Percentiles rank a stretch among this genome's conserved stretches.
Conservation (phyloP, 371 early-diverging fungal genomes). For the Mortierella sp. region DNA sequence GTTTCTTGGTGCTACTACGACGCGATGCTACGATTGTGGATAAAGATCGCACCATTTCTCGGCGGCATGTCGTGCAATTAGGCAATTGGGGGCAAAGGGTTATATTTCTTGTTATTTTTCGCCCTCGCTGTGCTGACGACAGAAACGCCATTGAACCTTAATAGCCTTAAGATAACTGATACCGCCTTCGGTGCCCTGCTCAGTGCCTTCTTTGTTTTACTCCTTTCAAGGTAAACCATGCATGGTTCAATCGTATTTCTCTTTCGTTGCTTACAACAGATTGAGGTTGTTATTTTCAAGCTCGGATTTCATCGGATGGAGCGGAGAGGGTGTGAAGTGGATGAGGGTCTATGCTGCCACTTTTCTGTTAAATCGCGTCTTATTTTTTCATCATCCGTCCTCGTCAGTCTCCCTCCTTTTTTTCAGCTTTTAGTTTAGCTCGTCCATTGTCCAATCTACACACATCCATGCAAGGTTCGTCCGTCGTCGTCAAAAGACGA, state of each 20-base stretch:
- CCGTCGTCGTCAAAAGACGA: slow-evolving; percentile 1
- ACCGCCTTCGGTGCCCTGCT: no score
- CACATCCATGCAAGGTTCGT: not conserved
- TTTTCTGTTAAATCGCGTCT: slow-evolving; percentile 3
- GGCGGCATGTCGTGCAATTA: slow-evolving; percentile 29
- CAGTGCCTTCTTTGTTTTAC: not conserved
- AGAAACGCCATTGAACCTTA: not conserved
- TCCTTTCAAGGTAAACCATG: not conserved
- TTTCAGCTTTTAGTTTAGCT: no score
- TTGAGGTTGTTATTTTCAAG: not conserved
- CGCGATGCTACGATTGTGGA: no score
- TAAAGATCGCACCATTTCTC: slow-evolving; percentile 26
- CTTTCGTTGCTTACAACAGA: not conserved
- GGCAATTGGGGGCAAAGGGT: not conserved
- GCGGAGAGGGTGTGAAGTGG: no score
- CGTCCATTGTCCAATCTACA: not conserved
- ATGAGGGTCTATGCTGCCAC: not conserved
- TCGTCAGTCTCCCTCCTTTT: no score
- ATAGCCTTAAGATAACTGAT: not conserved
- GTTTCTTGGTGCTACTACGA: not conserved
- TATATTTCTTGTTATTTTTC: not conserved
- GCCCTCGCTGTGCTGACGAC: not conserved
- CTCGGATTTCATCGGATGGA: not conserved
- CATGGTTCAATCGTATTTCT: not conserved
- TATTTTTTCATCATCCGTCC: not conserved